Evolutionary conservation across 148 eudicot species (phyloP).

Genomic region (Tetragonia tetragonoides): DNA sequence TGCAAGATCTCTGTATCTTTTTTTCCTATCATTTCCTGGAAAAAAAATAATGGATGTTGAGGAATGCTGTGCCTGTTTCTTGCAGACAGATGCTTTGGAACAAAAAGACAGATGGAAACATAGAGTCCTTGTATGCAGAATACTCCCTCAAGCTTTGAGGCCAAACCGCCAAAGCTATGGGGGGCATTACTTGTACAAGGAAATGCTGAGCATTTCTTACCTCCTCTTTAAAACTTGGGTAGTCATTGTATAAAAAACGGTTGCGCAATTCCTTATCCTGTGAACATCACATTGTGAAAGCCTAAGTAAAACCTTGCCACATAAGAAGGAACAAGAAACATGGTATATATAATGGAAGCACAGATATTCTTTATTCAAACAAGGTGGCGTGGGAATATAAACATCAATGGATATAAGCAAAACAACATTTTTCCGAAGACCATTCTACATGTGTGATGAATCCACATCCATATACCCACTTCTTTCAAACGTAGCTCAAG

Average conservation of each 20-base stretch:
- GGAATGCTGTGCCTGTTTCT: constrained; percentile 26
- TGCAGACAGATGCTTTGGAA: constrained; percentile 24
- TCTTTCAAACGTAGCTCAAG: neutral
- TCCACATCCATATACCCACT: neutral
- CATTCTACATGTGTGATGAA: neutral
- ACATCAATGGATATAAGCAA: no score
- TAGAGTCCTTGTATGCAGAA: neutral
- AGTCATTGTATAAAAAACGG: constrained; percentile 80
- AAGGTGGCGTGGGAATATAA: neutral
- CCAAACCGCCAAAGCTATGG: neutral
- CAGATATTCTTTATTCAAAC: neutral
- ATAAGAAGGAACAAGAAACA: neutral
- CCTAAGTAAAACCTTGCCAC: neutral
- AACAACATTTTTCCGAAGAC: neutral
- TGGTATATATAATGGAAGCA: neutral
- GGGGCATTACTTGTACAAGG: neutral
- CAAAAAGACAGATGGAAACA: neutral
- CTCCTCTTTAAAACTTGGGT: constrained; percentile 73
- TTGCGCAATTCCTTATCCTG: constrained; percentile 82
- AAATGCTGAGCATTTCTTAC: constrained; percentile 34
- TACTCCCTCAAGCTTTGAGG: neutral
- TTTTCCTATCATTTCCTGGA: constrained; percentile 91
- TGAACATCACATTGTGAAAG: constrained; percentile 17
- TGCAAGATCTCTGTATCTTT: constrained; percentile 77
- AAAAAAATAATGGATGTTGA: constrained; percentile 36